phyloP scores from a whole-genome alignment of 2,329 filamentous ascomycete species.

The Ophiostoma perfectum region DNA sequence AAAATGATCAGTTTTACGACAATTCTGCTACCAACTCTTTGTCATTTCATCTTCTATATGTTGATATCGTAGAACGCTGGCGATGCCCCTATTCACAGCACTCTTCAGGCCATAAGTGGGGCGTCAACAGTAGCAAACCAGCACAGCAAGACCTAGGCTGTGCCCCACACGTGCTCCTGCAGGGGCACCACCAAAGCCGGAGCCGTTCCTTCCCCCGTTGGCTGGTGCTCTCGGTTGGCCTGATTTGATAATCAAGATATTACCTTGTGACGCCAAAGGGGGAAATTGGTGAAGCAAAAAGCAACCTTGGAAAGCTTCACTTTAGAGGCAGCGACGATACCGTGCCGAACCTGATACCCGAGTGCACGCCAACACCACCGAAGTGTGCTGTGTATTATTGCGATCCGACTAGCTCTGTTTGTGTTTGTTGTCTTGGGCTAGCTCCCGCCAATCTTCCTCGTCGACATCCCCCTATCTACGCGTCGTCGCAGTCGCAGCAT shows the following conservation, averaged over 20 bases:
- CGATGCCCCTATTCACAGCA: background rate
- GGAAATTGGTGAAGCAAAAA: conserved; percentile 9
- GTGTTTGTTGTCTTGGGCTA: background rate
- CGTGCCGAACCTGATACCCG: background rate
- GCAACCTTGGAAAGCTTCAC: conserved; percentile 11
- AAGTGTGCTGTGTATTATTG: background rate
- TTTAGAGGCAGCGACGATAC: background rate
- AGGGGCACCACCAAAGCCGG: background rate
- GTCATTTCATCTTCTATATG: background rate
- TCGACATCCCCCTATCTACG: conserved; percentile 1
- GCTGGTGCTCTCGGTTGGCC: background rate
- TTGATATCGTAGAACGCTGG: background rate
- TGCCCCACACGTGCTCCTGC: conserved; percentile 15
- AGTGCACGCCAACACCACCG: background rate
- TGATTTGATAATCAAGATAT: background rate
- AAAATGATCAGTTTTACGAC: too few relatives aligned
- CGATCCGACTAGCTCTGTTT: background rate
- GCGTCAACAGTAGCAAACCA: background rate
- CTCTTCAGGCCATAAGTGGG: conserved; percentile 1
- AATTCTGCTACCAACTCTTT: too few relatives aligned
- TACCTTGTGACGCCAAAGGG: conserved; percentile 11
- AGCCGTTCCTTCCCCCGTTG: conserved; percentile 13
- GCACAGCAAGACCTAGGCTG: background rate
- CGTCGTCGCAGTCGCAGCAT: background rate
- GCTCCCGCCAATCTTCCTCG: background rate